Evolutionary conservation across 176 grass and related monocot species (phyloP).

Genomic region (Cenchrus purpureus): DNA sequence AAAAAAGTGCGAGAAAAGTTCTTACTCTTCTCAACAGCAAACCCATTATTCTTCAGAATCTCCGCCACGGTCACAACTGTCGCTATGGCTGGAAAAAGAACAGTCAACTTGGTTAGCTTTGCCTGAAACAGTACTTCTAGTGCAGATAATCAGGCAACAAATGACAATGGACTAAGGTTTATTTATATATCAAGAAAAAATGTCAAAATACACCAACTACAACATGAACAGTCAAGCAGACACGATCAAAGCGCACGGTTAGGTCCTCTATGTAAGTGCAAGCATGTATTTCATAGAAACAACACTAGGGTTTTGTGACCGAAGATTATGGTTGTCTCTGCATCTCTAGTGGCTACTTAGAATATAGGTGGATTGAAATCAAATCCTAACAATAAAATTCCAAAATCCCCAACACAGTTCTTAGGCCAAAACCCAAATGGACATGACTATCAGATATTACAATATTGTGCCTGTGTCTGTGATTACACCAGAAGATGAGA

Average conservation of each 20-base stretch:
- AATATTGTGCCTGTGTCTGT: neutral
- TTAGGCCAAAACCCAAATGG: neutral
- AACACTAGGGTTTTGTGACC: neutral
- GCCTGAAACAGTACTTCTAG: neutral
- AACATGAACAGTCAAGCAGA: neutral
- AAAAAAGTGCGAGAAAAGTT: neutral
- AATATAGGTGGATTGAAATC: neutral
- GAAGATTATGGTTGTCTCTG: neutral
- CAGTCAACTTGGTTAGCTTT: conserved; percentile 15
- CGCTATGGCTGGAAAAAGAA: conserved; percentile 71
- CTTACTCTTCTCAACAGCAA: conserved; percentile 89
- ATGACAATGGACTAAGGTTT: neutral
- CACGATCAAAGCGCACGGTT: neutral
- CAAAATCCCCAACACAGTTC: neutral
- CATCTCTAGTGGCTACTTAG: neutral
- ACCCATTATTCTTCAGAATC: conserved; percentile 90
- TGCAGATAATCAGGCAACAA: neutral
- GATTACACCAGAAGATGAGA: neutral
- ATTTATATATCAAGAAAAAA: neutral
- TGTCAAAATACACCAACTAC: neutral
- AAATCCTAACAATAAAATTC: neutral
- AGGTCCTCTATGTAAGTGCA: neutral
- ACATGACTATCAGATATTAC: neutral
- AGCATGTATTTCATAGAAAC: neutral
- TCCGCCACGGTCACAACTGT: conserved; percentile 88